Base-by-base conservation (phyloP, 2,329 filamentous ascomycete genomes). In the Bretziella fagacearum region DNA sequence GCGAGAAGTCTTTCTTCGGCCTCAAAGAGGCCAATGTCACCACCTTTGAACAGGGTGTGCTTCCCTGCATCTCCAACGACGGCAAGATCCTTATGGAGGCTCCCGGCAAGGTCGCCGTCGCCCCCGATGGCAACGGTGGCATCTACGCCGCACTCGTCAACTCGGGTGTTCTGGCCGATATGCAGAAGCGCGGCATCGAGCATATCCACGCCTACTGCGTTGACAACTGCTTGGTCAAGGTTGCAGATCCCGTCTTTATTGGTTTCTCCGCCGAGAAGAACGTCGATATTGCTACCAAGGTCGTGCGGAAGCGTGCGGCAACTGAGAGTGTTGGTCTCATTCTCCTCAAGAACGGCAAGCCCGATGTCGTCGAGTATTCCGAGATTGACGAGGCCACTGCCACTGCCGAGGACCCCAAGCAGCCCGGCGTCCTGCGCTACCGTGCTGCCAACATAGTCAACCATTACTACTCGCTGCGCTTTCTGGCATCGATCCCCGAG, bases 371-470 rank as follows among this genome's bases (percentile, higher is more conserved):
- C 46, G 91, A 98, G 68, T 98, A 98, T 71, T 94, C 86, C 4
- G 91, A 98, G 68, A 96, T 98, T 56, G 83, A 93, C 68, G 66
- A 75, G 54, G 80, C 77, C 53, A 91, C 84, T n/a, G 83, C 89
- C 49, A 84, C 93, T 65, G 89, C 87, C 54, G 76, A 80, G 60
- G 91, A 98, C 60, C 65, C 80, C 47, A 83, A 83, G 63, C 79
- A 94, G 58, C 69, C 76, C 2, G 79, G 76, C 49, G 70, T 95
- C 46, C 79, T 98, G 60, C 93, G 89, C 65, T 96, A 94, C 78
- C 82, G 91, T 52, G 89, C 91, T 49, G 91, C 89, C 59, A 98
- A 98, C 70, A 98, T 98, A 56, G 91, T 98, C 67, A 98, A 98
- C 72, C 91, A 98, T 73, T 98, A 96, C 75, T 98, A 98, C 70